phyloP scores from a whole-genome alignment of 2,329 filamentous ascomycete species.

The Colletotrichum sojae region DNA sequence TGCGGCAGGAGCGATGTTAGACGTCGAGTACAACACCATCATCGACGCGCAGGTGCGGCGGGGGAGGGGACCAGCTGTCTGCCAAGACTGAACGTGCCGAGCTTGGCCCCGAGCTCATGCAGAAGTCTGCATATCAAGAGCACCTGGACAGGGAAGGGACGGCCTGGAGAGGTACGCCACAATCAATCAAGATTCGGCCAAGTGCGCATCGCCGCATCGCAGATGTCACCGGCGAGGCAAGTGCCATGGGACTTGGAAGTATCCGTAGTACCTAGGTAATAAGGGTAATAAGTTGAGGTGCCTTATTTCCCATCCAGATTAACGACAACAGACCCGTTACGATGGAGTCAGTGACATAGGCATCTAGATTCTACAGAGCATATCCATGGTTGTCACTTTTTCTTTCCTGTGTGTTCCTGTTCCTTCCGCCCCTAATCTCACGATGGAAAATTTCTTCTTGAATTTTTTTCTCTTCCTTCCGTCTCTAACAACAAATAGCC shows the following conservation, averaged over 20 bases:
- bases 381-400: neutral
- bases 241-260: no score
- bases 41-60: conserved; percentile 23
- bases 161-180: no score
- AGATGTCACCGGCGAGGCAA: neutral
- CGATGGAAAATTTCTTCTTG: conserved; percentile 8
- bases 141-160: no score
- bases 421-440: conserved; percentile 2
- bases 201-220: neutral
- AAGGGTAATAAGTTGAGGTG: no score
- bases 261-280: no score
- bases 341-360: no score
- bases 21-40: conserved; percentile 3
- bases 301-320: no score
- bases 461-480: conserved; percentile 1
- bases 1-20: no score
- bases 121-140: conserved; percentile 36
- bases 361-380: no score
- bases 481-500: neutral
- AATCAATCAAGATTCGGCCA: neutral
- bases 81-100: conserved; percentile 39
- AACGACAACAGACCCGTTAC: no score
- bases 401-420: neutral
- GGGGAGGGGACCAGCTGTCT: conserved; percentile 25
- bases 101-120: conserved; percentile 40